Base-by-base conservation (phyloP, 306 rosid genomes). In the Vigna angularis region DNA sequence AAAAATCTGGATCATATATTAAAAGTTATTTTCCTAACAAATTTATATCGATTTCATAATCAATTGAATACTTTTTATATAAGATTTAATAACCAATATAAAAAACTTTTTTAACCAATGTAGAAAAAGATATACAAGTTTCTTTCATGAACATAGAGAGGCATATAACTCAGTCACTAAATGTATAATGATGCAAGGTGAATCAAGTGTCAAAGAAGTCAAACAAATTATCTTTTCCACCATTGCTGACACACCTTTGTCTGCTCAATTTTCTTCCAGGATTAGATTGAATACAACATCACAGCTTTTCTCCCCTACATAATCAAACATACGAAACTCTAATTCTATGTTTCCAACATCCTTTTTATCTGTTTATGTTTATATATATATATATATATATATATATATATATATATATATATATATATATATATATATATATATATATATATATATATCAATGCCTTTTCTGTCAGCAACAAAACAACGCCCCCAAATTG, bases 141-240 rank as follows among this genome's bases (percentile, higher is more conserved):
- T 4, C 1, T 34, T 34, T 34, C 6, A 34, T 34, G 38, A 34
- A 4, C 7, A 34, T 34, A 34, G 38, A 49, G 22, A 22, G 44
- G 24, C 17, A 13, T 51, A 36, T 51, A 36, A 26, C 38, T 56
- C 1, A 16, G 45, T 20, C 16, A 11, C 17, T 62, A 44, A 64
- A 7, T 22, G 73, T 50, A 75, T 73, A 63, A 72, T 80, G 11
- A 72, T 45, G 16, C 16, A 72, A 32, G 16, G 70, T 65, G 28
- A 67, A 57, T 15, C 28, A 17, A 16, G 20, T 26, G 38, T 55
- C 7, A 66, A 55, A 22, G 28, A 56, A 73, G 67, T 81, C 76
- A 69, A 75, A 61, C 7, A 68, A 81, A 75, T 75, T 22, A 75
- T 26, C 49, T 40, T 38, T 63, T 71, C 16, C 9, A 48, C 40